Evolutionary conservation across 2,329 filamentous ascomycete genomes (phyloP).

Genomic region (Rhynchosporium graminicola): DNA sequence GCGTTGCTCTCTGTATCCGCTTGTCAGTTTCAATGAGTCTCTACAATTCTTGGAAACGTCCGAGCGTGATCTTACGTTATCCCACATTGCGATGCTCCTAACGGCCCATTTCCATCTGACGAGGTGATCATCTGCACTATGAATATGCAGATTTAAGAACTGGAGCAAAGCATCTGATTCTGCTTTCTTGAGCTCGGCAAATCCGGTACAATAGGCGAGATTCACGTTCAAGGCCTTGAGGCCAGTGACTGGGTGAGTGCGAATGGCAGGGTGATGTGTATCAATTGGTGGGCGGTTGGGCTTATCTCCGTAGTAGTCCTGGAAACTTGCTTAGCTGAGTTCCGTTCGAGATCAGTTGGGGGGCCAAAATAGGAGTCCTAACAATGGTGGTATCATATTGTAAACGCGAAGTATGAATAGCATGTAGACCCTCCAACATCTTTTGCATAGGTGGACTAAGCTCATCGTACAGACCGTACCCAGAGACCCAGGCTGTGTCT

Average conservation of each 20-base stretch:
- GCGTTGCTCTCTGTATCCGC: conserved; percentile 23
- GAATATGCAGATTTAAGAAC: conserved; percentile 33
- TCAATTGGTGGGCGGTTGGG: conserved; percentile 37
- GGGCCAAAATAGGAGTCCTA: not conserved
- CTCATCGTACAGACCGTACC: conserved; percentile 32
- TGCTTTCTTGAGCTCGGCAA: conserved; percentile 35
- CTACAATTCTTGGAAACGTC: not conserved
- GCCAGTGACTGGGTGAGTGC: conserved; percentile 38
- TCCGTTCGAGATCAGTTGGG: not conserved
- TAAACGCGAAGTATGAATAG: conserved; percentile 31
- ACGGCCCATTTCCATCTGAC: conserved; percentile 37
- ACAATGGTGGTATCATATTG: conserved; percentile 28
- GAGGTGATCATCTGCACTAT: conserved; percentile 34
- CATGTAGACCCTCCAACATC: conserved; percentile 29
- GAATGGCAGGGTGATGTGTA: conserved; percentile 37
- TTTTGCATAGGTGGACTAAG: conserved; percentile 30
- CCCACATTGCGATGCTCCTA: conserved; percentile 35
- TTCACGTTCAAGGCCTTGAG: conserved; percentile 36
- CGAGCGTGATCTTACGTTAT: conserved; percentile 28
- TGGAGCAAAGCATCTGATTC: conserved; percentile 33
- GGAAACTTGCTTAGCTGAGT: not conserved
- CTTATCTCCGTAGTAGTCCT: conserved; percentile 31
- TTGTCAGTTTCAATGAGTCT: conserved; percentile 24
- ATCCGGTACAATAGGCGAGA: conserved; percentile 28
- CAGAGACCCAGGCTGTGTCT: conserved; percentile 58